Base-by-base conservation (phyloP, 768 basidiomycete species). In the Termitomyces bulborhizus region DNA sequence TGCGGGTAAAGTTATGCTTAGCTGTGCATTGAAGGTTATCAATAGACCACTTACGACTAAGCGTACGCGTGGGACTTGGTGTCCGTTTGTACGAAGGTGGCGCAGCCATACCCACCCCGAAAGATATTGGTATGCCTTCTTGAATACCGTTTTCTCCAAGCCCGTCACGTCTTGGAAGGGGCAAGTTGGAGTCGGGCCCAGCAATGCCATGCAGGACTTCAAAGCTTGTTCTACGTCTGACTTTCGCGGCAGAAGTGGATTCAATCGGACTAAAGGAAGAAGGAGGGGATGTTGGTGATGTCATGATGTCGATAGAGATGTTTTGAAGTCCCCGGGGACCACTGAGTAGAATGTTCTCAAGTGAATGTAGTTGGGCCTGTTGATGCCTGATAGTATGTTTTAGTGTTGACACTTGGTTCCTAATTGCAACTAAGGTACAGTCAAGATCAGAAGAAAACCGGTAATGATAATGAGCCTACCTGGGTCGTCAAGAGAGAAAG, bases 351-450 rank as follows among this genome's bases (percentile, higher is more conserved):
- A 80, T 75, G 64, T 75, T 87, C 67, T 92, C 90, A 51, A 91
- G 79, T 39, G 65, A 75, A 61, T 85, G 79, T 36, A 90, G 68
- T 62, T 91, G 88, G 18, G 89, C 89, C 73, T 90, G 88, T 65
- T 92, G 87, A 62, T 91, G 89, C 58, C 90, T 75, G 62, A 92
- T 92, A 65, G 78, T 82, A 67, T 92, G 90, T 70, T 86, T 90
- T 64, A 92, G 71, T 40, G 84, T 85, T 61, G 88, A 89, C 71
- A 92, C 85, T 57, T 91, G 89, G 62, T 82, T 84, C 54, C 90
- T 82, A 51, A 90, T 76, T 58, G 83, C 80, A 65, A 90, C 90
- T 92, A 63, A 57, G 56, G 53, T 43, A 54, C 46, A 45, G 55
- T 46, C 58, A 60, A 34, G 36, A 54, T 60, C 58, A 65, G 63